Percentiles rank a stretch among this genome's conserved stretches.
phyloP scores from a whole-genome alignment of 2,329 filamentous ascomycete genomes.

The Fusarium subtropicale region DNA sequence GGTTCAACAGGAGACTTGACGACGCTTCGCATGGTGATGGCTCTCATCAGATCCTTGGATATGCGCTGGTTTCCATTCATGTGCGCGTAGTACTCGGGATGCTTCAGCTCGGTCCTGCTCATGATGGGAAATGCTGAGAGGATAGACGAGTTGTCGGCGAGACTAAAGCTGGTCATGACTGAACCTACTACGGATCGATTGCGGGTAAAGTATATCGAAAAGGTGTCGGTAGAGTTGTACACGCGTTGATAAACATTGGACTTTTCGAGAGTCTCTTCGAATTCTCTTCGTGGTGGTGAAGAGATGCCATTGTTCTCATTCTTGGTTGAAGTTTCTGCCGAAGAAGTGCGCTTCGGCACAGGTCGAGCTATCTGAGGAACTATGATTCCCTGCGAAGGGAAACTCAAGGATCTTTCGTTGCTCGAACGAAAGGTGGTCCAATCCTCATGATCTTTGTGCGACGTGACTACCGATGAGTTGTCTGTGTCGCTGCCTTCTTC shows the following conservation, averaged over 20 bases:
- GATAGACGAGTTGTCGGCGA: conserved; percentile 20
- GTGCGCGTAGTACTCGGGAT: conserved; percentile 19
- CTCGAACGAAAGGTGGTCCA: not conserved
- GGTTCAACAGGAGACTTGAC: conserved; percentile 14
- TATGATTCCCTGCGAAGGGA: not conserved
- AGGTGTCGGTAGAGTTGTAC: conserved; percentile 11
- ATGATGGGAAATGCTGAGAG: conserved; percentile 22
- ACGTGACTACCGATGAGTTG: not conserved
- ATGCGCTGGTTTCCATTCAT: conserved; percentile 13
- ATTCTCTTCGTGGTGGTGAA: not conserved
- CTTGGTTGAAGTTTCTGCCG: not conserved
- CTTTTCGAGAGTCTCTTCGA: conserved; percentile 3
- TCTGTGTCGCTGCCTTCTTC: conserved; percentile 11
- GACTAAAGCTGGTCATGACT: conserved; percentile 22
- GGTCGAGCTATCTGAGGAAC: not conserved
- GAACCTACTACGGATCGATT: conserved; percentile 3
- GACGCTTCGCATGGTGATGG: conserved; percentile 19
- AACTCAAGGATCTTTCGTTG: conserved; percentile 15
- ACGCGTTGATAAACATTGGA: conserved; percentile 19
- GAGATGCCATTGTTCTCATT: not conserved
- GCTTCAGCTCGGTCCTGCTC: conserved; percentile 16
- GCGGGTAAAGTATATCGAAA: conserved; percentile 1
- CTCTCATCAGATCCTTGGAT: conserved; percentile 16
- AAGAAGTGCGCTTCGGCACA: conserved; percentile 5
- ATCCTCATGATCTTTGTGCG: not conserved